A percentile compares a stretch with the other conserved stretches of the same genome.
These are phyloP conservation scores for Eucalyptus leucophloia DNA, from an alignment of 345 rosid species.

Conservation along the genomic window DNA sequence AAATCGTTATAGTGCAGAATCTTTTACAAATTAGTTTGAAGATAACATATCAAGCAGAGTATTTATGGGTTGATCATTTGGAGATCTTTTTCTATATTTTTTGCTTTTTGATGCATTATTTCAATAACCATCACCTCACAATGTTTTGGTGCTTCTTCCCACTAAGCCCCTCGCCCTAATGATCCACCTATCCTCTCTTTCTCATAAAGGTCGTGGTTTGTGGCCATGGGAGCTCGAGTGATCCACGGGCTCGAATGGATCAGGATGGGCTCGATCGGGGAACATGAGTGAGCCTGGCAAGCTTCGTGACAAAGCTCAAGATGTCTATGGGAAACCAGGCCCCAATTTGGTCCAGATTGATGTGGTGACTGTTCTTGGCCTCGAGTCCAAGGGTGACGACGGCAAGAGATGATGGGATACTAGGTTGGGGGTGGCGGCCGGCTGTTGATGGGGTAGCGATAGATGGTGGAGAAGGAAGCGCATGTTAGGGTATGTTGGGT, in stretches of 20 bases:
- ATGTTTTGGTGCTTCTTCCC: neutral
- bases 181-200: neutral
- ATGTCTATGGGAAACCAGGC: neutral
- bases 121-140: neutral
- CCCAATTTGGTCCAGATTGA: neutral
- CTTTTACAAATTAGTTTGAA: neutral
- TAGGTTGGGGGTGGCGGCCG: neutral
- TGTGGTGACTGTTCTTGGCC: neutral
- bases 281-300: no score
- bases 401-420: neutral
- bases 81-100: neutral
- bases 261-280: neutral
- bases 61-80: neutral
- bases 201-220: neutral
- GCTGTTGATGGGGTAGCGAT: neutral
- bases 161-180: neutral
- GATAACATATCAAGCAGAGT: neutral
- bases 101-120: neutral
- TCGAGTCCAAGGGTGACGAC: neutral
- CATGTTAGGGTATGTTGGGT: neutral
- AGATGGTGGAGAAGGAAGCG: neutral
- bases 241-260: neutral
- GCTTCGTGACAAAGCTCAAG: neutral
- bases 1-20: neutral
- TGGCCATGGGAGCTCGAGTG: neutral